Percentiles rank a stretch among this genome's conserved stretches.
Conservation (phyloP, 179 eudicot species). For the Spergularia azorica region DNA sequence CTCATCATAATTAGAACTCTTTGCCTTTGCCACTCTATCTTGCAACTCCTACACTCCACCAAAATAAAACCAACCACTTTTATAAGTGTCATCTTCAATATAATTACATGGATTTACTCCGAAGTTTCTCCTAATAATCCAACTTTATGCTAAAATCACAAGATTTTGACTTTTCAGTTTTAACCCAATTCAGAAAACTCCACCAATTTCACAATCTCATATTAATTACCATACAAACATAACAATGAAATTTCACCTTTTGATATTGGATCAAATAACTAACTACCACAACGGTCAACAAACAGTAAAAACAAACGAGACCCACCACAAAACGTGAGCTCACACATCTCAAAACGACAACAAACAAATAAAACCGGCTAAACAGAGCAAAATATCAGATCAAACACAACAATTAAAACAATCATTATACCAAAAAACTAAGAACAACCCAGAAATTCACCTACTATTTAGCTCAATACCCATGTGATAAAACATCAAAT, state of each 20-base stretch:
- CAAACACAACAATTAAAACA: background rate
- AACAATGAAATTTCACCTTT: background rate
- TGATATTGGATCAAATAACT: background rate
- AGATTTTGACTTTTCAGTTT: background rate
- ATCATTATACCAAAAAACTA: background rate
- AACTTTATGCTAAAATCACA: too few relatives aligned
- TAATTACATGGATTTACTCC: too few relatives aligned
- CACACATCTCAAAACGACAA: background rate
- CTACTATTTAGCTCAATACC: background rate
- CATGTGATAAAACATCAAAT: background rate
- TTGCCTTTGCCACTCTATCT: slow-evolving; percentile 59
- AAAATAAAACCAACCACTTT: background rate
- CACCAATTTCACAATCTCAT: slow-evolving; percentile 4
- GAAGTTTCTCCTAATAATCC: background rate
- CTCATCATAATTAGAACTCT: slow-evolving; percentile 55
- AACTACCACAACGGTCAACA: background rate
- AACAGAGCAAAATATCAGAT: background rate
- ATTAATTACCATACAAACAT: background rate
- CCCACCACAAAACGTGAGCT: background rate
- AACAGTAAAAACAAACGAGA: too few relatives aligned
- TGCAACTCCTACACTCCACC: slow-evolving; percentile 57
- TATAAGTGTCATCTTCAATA: background rate
- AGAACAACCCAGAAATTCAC: background rate
- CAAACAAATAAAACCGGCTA: background rate
- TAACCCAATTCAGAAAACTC: background rate